phyloP scores from a whole-genome alignment of 176 grass and related monocot genomes.

The Oryza punctata region DNA sequence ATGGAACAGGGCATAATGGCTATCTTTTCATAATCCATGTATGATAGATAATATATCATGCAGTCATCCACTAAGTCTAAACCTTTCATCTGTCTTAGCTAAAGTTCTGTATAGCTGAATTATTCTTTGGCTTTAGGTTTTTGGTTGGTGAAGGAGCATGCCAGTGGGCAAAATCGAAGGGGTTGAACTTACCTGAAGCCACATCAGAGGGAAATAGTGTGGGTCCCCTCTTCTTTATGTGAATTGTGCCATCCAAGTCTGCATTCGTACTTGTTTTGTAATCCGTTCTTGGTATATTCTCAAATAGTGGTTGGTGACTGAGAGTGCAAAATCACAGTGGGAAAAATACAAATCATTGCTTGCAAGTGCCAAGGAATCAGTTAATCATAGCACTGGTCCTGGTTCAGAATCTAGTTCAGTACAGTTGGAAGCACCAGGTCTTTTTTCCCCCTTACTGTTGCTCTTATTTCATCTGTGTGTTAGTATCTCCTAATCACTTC shows the following conservation, averaged over 20 bases:
- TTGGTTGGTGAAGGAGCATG: conserved; percentile 83
- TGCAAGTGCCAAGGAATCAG: conserved; percentile 47
- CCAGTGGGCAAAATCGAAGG: conserved; percentile 79
- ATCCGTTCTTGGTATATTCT: conserved; percentile 30
- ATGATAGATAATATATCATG: not conserved
- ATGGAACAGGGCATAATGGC: conserved; percentile 5
- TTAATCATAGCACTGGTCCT: conserved; percentile 20
- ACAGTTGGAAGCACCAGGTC: conserved; percentile 44
- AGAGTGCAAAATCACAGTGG: conserved; percentile 83
- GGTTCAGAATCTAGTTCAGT: conserved; percentile 46
- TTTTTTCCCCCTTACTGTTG: not conserved
- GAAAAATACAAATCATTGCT: conserved; percentile 74
- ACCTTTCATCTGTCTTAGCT: conserved; percentile 1
- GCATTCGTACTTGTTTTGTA: conserved; percentile 1
- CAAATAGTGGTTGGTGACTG: conserved; percentile 91
- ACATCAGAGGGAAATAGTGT: conserved; percentile 61
- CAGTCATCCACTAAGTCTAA: not conserved
- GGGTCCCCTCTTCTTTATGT: conserved; percentile 16
- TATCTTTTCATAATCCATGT: not conserved
- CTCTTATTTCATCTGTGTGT: conserved; percentile 25
- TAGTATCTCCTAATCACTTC: conserved; percentile 21
- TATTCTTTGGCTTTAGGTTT: conserved; percentile 64
- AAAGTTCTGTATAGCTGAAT: conserved; percentile 6
- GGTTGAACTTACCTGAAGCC: conserved; percentile 50
- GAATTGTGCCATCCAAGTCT: conserved; percentile 10